A percentile compares a stretch with the other conserved stretches of the same genome.
Evolutionary conservation across 1,284 basidiomycete genomes (phyloP).

Genomic region (Athelia sp.): DNA sequence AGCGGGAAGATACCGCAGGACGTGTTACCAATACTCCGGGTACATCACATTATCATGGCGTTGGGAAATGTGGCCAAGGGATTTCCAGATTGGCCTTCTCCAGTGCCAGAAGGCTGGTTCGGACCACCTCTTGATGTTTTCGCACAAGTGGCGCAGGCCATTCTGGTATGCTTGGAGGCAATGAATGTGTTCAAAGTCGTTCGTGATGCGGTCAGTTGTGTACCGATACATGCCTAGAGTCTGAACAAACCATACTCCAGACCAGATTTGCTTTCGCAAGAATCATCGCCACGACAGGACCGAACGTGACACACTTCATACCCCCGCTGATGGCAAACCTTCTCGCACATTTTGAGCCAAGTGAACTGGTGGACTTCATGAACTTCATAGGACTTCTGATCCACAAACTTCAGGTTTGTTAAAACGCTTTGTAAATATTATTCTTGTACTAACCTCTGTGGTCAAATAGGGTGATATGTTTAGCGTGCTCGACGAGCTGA

Average conservation of each 20-base stretch:
- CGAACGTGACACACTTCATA: slow-evolving; percentile 77
- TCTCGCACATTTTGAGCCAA: slow-evolving; percentile 86
- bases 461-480: slow-evolving; percentile 71
- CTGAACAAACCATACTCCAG: slow-evolving; percentile 32
- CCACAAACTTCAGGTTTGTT: slow-evolving; percentile 83
- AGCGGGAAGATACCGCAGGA: slow-evolving; percentile 53
- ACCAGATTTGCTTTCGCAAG: slow-evolving; percentile 93
- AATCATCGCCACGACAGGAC: slow-evolving; percentile 86
- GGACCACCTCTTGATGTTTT: slow-evolving; percentile 81
- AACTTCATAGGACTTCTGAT: slow-evolving; percentile 90
- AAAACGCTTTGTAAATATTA: neutral
- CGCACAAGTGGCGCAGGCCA: slow-evolving; percentile 83
- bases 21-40: slow-evolving; percentile 73
- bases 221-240: slow-evolving; percentile 1
- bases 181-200: slow-evolving; percentile 89
- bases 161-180: slow-evolving; percentile 82
- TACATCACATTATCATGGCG: slow-evolving; percentile 96
- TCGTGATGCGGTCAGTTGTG: slow-evolving; percentile 79
- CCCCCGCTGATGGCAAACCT: slow-evolving; percentile 86
- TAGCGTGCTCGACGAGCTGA: slow-evolving; percentile 85
- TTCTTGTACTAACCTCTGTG: slow-evolving; percentile 5
- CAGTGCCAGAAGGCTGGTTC: slow-evolving; percentile 61
- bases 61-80: slow-evolving; percentile 95
- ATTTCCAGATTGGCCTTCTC: slow-evolving; percentile 84
- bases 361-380: slow-evolving; percentile 94